Evolutionary conservation across 805 yeast genomes (phyloP).

Genomic region (Metschnikowia picachoensis): DNA sequence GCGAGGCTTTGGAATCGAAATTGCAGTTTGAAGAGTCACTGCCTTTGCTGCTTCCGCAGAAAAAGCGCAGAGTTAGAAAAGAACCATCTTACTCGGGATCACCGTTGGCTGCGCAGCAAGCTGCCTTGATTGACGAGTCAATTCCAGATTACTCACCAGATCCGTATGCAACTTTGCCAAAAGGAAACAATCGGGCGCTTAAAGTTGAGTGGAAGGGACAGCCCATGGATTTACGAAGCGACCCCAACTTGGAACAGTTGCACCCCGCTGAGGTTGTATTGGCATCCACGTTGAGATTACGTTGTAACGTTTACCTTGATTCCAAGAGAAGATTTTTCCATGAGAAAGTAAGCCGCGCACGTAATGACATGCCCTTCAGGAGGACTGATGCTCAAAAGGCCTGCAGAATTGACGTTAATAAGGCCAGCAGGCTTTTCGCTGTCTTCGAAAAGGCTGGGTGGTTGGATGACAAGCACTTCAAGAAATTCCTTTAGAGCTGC

Average conservation of each 20-base stretch:
- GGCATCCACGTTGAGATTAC: slow-evolving; percentile 86
- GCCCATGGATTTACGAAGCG: slow-evolving; percentile 83
- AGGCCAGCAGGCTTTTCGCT: slow-evolving; percentile 86
- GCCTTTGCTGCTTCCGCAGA: slow-evolving; percentile 30
- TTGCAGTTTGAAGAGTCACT: slow-evolving; percentile 18
- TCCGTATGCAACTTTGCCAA: slow-evolving; percentile 54
- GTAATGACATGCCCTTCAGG: slow-evolving; percentile 73
- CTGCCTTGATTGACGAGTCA: slow-evolving; percentile 59
- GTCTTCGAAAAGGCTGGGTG: slow-evolving; percentile 91
- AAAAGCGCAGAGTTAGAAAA: slow-evolving; percentile 39
- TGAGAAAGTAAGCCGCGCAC: slow-evolving; percentile 79
- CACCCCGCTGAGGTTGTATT: slow-evolving; percentile 89
- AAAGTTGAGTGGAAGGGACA: slow-evolving; percentile 98
- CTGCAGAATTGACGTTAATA: slow-evolving; percentile 93
- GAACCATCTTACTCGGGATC: slow-evolving; percentile 28
- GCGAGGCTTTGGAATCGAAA: slow-evolving; percentile 5
- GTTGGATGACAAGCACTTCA: slow-evolving; percentile 73
- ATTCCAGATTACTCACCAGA: slow-evolving; percentile 85
- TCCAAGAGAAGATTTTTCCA: slow-evolving; percentile 70
- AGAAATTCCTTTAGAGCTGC: slow-evolving; percentile 15
- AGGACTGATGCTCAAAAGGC: slow-evolving; percentile 98
- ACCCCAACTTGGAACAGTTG: slow-evolving; percentile 66
- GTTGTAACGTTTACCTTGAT: slow-evolving; percentile 76
- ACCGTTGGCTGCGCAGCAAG: slow-evolving; percentile 40
- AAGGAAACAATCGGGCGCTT: slow-evolving; percentile 58